Evolutionary conservation across 2,329 filamentous ascomycete species (phyloP), one percentile per base, ranked within the genome.

Genomic region (Phoma sp.): DNA sequence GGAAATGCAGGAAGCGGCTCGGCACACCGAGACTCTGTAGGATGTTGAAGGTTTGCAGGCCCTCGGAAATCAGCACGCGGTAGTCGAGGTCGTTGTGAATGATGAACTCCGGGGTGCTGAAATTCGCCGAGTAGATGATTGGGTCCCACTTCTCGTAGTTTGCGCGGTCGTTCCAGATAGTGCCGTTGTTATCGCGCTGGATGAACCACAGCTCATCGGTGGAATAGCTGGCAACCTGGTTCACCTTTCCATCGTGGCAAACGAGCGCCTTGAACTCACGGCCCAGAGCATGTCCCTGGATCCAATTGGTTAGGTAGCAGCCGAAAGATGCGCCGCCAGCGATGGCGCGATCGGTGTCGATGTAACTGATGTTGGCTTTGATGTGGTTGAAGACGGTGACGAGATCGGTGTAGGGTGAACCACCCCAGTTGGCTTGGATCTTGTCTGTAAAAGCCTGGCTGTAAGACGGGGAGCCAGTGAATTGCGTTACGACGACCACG

Each of bases 61-160:
- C 92, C 74, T 97, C 94, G 0, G 88, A 85, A 45, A 96, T 87
- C 0, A 92, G 88, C 27, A 97, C 80, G n/a, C 94, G 86, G 73
- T 96, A 98, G 75, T 98, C 94, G 13, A 95, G 83, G 64, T 74
- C 72, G 91, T 91, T 95, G 75, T 98, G 94, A 50, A 98, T 91
- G 58, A 95, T 87, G 62, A 99, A 82, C 76, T 95, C 88, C 0
- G 95, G 94, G 0, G 93, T 97, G 4, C 84, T 80, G 90, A 92
- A 97, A 66, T 94, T 84, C 22, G 81, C 77, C 0, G 83, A 79
- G 61, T 83, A 78, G 3, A 77, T 74, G n/a, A 81, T 78, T 0
- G 85, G 85, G 62, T 87, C 84, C 81, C 83, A 88, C 25, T 77
- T 71, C 36, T 78, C 77, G 81, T 84, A 87, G 45, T 80, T 78